Conservation (phyloP, 306 rosid genomes). For the Lotus japonicus region DNA sequence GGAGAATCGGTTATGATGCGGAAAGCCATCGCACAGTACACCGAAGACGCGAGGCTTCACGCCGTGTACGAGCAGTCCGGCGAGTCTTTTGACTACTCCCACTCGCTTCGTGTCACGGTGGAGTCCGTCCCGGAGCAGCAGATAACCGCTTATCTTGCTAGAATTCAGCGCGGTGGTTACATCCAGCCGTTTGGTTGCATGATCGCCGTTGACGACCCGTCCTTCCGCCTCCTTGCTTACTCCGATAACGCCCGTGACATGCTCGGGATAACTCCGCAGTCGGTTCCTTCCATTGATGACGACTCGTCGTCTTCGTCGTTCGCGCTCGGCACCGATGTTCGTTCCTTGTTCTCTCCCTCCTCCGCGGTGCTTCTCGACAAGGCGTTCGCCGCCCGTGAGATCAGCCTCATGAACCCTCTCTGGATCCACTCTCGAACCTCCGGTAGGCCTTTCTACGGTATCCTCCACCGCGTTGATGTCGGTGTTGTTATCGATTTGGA, state of each 20-base stretch:
- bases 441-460: constrained; percentile 87
- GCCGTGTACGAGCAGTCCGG: constrained; percentile 87
- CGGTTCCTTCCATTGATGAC: constrained; percentile 59
- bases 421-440: constrained; percentile 82
- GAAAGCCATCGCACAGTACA: constrained; percentile 93
- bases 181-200: constrained; percentile 86
- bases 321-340: constrained; percentile 53
- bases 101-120: constrained; percentile 30
- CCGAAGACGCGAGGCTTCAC: constrained; percentile 86
- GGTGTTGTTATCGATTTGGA: constrained; percentile 92
- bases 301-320: neutral
- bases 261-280: constrained; percentile 70
- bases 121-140: constrained; percentile 62
- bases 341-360: constrained; percentile 52
- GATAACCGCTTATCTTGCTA: constrained; percentile 64
- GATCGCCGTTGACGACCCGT: constrained; percentile 61
- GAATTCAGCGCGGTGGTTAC: constrained; percentile 82
- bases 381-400: constrained; percentile 81
- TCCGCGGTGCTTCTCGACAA: constrained; percentile 52
- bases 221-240: constrained; percentile 47
- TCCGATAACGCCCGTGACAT: constrained; percentile 79
- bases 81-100: constrained; percentile 61
- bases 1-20: constrained; percentile 23
- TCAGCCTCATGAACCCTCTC: constrained; percentile 72
- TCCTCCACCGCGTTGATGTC: constrained; percentile 78